Percentiles rank a stretch among this genome's conserved stretches.
phyloP scores from a whole-genome alignment of 306 rosid genomes.

The Purshia tridentata region DNA sequence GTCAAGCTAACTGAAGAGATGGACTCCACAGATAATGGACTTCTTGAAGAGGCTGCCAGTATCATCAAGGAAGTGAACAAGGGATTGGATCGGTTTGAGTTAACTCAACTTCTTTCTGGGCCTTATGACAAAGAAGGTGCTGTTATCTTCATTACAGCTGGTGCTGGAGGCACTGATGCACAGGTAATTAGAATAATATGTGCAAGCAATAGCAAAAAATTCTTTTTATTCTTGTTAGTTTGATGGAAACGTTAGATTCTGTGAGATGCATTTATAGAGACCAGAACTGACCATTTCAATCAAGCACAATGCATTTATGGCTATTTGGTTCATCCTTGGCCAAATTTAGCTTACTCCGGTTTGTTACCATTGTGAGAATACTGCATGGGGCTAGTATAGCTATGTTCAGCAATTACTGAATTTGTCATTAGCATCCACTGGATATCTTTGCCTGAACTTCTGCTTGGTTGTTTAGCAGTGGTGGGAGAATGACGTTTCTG shows the following conservation, averaged over 20 bases:
- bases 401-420: constrained; percentile 2
- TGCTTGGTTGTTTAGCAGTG: constrained; percentile 1
- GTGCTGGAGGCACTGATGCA: constrained; percentile 99
- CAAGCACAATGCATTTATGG: background rate
- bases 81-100: constrained; percentile 79
- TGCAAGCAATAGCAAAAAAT: background rate
- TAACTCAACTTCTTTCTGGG: constrained; percentile 93
- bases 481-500: background rate
- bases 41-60: constrained; percentile 83
- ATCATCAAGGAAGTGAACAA: constrained; percentile 74
- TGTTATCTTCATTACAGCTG: constrained; percentile 77
- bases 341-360: background rate
- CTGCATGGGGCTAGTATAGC: background rate
- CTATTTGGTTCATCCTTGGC: background rate
- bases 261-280: background rate
- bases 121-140: constrained; percentile 97
- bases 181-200: constrained; percentile 59
- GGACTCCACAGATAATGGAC: constrained; percentile 72
- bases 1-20: constrained; percentile 83
- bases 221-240: constrained; percentile 15
- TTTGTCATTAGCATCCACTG: background rate
- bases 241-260: background rate
- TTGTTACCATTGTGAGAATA: background rate
- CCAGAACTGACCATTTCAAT: background rate
- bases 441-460: background rate